Base-by-base conservation (phyloP, 148 eudicot genomes). In the Limonium bicolor region DNA sequence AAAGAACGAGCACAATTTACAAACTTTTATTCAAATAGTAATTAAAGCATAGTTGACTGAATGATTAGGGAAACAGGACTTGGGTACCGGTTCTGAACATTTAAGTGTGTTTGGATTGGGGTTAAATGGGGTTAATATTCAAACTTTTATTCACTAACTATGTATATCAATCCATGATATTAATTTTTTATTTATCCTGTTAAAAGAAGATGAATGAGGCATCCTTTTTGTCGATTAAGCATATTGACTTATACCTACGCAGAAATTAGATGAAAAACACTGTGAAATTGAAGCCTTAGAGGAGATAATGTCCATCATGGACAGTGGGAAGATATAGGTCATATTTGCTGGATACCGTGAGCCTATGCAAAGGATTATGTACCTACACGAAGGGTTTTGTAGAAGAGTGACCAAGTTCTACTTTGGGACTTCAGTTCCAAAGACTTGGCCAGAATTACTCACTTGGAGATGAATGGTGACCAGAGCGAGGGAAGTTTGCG, bases 241-340 rank as follows among this genome's bases (percentile, higher is more conserved):
- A 16, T 83, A 83, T 56, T 86, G 97, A 48, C 69, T 90, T 37
- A 77, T 90, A 68, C 97, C 97, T 1, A 72, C 75, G 95, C 97
- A 90, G 52, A 90, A 90, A 47, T 59, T 87, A 10, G 97, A 90
- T 26, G 97, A 90, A 26, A 90, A 90, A 49, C 94, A 90, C 70
- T 90, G 80, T 24, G 97, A 94, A 3, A 62, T 90, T 36, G 97
- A 90, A 69, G 97, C 97, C 28, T 56, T 90, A 36, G 97, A 90
- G 59, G 97, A 90, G 73, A 90, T 90, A 33, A 90, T 90, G 97
- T 90, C 97, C 3, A 70, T 90, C 28, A 90, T 90, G 97, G 97
- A 90, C 60, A 69, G 54, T 39, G 97, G 97, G 21, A 90, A 84
- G 65, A 66, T 90, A 27, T 92, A 83, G 0, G 97, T 90, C 20